Conservation (phyloP, 495 filamentous ascomycete genomes). For the Platismatia glauca region DNA sequence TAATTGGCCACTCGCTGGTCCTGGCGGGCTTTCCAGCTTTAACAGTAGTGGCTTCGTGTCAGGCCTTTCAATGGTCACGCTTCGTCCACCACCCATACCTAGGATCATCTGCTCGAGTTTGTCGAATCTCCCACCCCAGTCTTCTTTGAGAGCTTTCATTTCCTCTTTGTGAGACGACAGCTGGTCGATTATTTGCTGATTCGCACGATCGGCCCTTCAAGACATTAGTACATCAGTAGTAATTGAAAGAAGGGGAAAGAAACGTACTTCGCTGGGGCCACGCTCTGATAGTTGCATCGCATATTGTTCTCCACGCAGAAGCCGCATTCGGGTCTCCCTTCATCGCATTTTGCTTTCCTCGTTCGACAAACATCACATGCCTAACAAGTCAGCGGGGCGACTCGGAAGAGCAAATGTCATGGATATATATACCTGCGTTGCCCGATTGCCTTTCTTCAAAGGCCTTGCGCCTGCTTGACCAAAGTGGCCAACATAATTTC, state of each 20-base stretch:
- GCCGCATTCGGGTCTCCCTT: constrained; percentile 49
- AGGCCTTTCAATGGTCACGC: constrained; percentile 5
- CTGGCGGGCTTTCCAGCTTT: constrained; percentile 10
- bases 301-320: constrained; percentile 51
- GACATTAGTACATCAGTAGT: constrained; percentile 3
- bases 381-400: constrained; percentile 27
- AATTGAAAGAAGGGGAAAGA: not conserved
- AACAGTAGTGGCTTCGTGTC: constrained; percentile 7
- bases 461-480: constrained; percentile 18
- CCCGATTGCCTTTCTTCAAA: constrained; percentile 23
- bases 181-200: constrained; percentile 26
- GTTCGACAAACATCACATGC: constrained; percentile 54
- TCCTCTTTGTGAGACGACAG: constrained; percentile 19
- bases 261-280: constrained; percentile 50
- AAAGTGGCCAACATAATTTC: constrained; percentile 13
- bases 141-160: constrained; percentile 19
- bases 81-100: constrained; percentile 4
- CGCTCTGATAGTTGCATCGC: constrained; percentile 50
- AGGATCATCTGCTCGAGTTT: constrained; percentile 20
- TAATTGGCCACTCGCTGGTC: not conserved
- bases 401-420: not conserved
- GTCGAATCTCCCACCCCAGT: constrained; percentile 19
- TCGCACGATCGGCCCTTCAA: constrained; percentile 25
- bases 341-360: constrained; percentile 56
- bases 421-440: constrained; percentile 19